Conservation (phyloP, 2,329 filamentous ascomycete species). For the Ciborinia camelliae region DNA sequence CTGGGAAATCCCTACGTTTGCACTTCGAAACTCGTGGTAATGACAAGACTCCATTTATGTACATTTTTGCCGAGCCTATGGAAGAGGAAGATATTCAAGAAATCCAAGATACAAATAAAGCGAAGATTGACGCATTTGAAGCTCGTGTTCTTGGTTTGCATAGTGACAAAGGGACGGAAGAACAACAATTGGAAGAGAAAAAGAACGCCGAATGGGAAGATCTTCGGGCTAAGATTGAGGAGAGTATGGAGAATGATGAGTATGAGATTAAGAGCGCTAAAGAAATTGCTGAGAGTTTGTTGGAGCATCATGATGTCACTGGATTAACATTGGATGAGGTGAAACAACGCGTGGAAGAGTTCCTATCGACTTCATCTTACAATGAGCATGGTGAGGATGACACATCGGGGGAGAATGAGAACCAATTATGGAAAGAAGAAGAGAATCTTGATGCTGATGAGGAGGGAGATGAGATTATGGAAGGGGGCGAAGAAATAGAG, state of each 20-base stretch:
- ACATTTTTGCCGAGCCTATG: conserved; percentile 86
- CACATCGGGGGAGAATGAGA: not conserved
- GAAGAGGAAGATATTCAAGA: conserved; percentile 64
- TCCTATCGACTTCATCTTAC: conserved; percentile 17
- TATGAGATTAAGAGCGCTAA: conserved; percentile 25
- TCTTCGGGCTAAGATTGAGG: conserved; percentile 37
- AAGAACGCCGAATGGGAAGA: conserved; percentile 35
- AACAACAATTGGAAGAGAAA: conserved; percentile 24
- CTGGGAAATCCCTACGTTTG: conserved; percentile 70
- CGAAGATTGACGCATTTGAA: conserved; percentile 67
- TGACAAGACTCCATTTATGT: conserved; percentile 62
- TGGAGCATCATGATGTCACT: conserved; percentile 20
- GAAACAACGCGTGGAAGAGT: conserved; percentile 21
- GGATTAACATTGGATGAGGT: conserved; percentile 21
- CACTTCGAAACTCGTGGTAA: conserved; percentile 72
- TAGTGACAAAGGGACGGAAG: conserved; percentile 37
- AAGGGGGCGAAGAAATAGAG: conserved; percentile 13
- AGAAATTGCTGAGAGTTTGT: conserved; percentile 19
- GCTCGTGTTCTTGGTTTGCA: conserved; percentile 53
- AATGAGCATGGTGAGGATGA: conserved; percentile 8
- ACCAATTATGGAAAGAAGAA: conserved; percentile 17
- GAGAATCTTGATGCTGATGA: conserved; percentile 19
- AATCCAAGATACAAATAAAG: conserved; percentile 68
- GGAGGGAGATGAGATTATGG: conserved; percentile 15
- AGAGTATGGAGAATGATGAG: conserved; percentile 35